Evolutionary conservation across 108 stramenopile genomes (phyloP).

Genomic region (Stephanodiscus triporus): DNA sequence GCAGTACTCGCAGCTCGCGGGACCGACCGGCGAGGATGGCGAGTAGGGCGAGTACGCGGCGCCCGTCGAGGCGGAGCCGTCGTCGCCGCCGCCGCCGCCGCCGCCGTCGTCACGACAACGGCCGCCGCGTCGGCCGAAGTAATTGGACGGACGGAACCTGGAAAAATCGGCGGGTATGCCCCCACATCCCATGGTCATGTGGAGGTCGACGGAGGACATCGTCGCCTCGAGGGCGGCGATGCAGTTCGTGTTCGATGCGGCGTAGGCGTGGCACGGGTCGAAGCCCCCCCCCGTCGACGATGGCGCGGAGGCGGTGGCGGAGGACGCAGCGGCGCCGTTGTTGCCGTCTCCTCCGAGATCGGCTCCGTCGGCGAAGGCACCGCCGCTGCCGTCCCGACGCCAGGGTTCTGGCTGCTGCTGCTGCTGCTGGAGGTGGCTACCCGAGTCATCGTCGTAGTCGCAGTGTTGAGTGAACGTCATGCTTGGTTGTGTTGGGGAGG

Average conservation of each 20-base stretch:
- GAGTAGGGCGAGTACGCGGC: slow-evolving; percentile 14
- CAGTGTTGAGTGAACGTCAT: not conserved
- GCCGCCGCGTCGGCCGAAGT: not conserved
- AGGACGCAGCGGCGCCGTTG: not conserved
- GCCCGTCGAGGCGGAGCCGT: not conserved
- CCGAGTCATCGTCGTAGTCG: not conserved
- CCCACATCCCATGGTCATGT: slow-evolving; percentile 1
- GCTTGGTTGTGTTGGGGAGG: not conserved
- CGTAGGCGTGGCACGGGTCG: not conserved
- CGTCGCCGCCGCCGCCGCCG: not conserved
- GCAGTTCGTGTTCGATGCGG: not conserved
- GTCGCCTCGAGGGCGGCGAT: not conserved
- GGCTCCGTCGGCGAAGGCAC: not conserved
- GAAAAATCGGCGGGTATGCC: not conserved
- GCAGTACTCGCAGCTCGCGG: slow-evolving; percentile 44
- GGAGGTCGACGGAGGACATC: not conserved
- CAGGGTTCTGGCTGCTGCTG: not conserved
- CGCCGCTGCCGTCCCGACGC: no score
- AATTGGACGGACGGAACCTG: slow-evolving; percentile 7
- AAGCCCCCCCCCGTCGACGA: not conserved
- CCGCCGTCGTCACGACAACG: not conserved
- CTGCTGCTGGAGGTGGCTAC: not conserved
- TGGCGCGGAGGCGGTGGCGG: not conserved
- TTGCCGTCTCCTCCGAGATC: not conserved
- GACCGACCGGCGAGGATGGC: slow-evolving; percentile 23